phyloP scores from a whole-genome alignment of 2,329 filamentous ascomycete genomes.

The Alternaria alternata region DNA sequence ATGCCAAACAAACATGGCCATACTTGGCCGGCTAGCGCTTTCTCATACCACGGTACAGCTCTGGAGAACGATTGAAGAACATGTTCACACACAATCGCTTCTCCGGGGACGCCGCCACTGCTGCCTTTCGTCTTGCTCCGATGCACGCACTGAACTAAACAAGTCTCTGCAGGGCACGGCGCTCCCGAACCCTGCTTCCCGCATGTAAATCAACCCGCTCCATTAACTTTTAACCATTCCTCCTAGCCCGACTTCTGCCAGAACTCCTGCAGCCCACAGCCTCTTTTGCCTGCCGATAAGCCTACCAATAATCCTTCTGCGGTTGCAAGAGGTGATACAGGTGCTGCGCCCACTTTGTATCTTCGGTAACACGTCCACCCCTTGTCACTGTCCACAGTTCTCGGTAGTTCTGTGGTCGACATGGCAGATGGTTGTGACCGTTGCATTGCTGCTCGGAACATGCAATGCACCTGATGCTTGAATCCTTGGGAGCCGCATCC shows the following conservation, averaged over 20 bases:
- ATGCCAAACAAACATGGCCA: constrained; percentile 6
- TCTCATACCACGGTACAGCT: not conserved
- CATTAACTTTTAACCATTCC: not conserved
- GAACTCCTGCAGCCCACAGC: constrained; percentile 6
- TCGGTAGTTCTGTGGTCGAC: not conserved
- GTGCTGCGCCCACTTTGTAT: constrained; percentile 5
- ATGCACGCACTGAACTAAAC: not conserved
- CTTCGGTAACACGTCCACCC: constrained; percentile 2
- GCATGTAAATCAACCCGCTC: not conserved
- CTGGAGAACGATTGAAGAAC: not conserved
- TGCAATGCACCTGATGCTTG: constrained; percentile 8
- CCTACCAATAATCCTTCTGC: constrained; percentile 6
- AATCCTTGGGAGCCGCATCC: not conserved
- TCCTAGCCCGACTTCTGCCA: constrained; percentile 6
- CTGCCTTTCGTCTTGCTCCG: not conserved
- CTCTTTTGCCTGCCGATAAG: not conserved
- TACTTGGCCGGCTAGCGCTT: constrained; percentile 3
- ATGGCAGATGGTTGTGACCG: constrained; percentile 9
- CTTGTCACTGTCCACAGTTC: not conserved
- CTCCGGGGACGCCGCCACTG: not conserved
- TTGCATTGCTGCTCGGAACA: constrained; percentile 5
- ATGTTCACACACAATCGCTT: not conserved
- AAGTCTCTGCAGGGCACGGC: not conserved
- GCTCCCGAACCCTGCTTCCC: constrained; percentile 4
- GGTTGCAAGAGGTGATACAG: constrained; percentile 5